Conservation (phyloP, 257 asterid species). For the Nicotiana tomentosiformis region DNA sequence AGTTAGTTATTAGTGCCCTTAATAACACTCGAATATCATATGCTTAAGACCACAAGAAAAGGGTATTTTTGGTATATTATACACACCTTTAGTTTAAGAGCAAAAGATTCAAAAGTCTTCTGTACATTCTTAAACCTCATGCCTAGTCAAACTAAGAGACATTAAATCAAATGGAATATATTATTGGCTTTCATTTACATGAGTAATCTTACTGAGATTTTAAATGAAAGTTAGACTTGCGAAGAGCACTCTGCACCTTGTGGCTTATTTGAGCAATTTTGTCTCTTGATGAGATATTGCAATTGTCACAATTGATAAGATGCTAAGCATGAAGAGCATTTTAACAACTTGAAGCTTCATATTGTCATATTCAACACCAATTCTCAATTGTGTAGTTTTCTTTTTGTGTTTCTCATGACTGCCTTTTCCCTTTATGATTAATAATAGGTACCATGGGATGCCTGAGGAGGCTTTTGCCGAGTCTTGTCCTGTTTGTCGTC, state of each 20-base stretch:
- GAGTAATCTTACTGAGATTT: not conserved
- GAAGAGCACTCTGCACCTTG: not conserved
- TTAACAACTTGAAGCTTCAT: not conserved
- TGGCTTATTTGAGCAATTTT: not conserved
- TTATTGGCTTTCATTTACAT: not conserved
- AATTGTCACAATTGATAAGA: not conserved
- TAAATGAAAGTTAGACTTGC: not conserved
- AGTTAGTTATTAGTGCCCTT: too few relatives aligned
- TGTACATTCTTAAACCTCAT: too few relatives aligned
- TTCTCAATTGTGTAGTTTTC: not conserved
- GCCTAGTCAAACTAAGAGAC: too few relatives aligned
- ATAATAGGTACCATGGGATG: conserved; percentile 71
- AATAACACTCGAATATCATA: too few relatives aligned
- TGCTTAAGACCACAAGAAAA: too few relatives aligned
- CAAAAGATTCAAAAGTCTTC: too few relatives aligned
- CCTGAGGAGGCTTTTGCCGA: conserved; percentile 61
- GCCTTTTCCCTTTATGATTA: conserved; percentile 6
- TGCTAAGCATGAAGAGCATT: not conserved
- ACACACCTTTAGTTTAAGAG: too few relatives aligned
- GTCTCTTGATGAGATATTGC: not conserved
- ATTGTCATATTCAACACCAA: not conserved
- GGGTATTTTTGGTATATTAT: too few relatives aligned
- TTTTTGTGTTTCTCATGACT: not conserved
- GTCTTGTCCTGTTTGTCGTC: conserved; percentile 75
- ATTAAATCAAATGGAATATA: not conserved